These are phyloP conservation scores for Spergularia azorica DNA, from an alignment of 179 eudicot species.

Conservation along the genomic window DNA sequence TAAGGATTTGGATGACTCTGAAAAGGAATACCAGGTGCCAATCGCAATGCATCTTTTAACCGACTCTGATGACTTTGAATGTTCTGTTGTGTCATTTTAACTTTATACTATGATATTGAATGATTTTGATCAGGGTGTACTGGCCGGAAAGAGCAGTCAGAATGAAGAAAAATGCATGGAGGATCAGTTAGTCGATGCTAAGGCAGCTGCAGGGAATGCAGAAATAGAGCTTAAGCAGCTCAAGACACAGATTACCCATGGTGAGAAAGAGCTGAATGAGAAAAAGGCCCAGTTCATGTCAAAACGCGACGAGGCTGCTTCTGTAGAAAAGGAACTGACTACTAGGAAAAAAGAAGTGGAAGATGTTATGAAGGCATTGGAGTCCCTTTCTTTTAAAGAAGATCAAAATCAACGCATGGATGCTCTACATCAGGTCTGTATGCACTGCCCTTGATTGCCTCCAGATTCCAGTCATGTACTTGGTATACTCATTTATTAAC, in stretches of 20 bases:
- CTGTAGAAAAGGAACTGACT: constrained; percentile 74
- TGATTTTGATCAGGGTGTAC: constrained; percentile 66
- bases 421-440: constrained; percentile 61
- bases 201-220: constrained; percentile 78
- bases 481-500: neutral
- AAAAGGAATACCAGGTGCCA: constrained; percentile 86
- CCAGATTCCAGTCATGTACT: neutral
- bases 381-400: constrained; percentile 69
- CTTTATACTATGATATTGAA: neutral
- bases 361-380: constrained; percentile 54
- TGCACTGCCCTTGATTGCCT: neutral
- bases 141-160: constrained; percentile 92
- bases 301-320: constrained; percentile 78
- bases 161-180: constrained; percentile 94
- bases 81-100: neutral
- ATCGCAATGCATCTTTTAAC: neutral
- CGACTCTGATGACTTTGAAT: constrained; percentile 7
- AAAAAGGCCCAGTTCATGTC: constrained; percentile 65
- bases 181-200: constrained; percentile 95
- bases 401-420: constrained; percentile 65
- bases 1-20: constrained; percentile 66
- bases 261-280: constrained; percentile 86
- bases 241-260: constrained; percentile 71
- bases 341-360: constrained; percentile 68
- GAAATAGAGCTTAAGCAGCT: constrained; percentile 90